Percentiles rank a stretch among this genome's conserved stretches.
Conservation (phyloP, 2,329 filamentous ascomycete genomes). For the Colletotrichum limetticola region DNA sequence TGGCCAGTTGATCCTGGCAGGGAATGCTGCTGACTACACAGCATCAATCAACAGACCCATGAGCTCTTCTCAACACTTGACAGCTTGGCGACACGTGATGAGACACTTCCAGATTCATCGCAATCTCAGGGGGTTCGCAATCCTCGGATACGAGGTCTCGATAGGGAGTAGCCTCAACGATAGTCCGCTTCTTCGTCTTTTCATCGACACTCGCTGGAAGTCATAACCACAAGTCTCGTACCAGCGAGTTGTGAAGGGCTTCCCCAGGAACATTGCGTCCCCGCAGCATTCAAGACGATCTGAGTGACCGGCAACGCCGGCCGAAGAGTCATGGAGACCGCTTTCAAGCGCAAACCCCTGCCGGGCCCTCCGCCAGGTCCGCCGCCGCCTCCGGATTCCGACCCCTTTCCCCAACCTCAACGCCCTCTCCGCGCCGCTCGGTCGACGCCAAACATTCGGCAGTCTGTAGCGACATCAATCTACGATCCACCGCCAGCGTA, state of each 20-base stretch:
- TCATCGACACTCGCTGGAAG: not conserved
- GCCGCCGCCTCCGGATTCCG: constrained; percentile 31
- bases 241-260: not conserved
- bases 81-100: constrained; percentile 35
- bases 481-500: constrained; percentile 23
- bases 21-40: constrained; percentile 20
- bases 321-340: constrained; percentile 21
- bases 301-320: not conserved
- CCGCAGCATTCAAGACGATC: not conserved
- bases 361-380: constrained; percentile 26
- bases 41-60: constrained; percentile 5
- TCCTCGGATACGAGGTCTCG: constrained; percentile 11
- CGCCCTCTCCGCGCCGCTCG: constrained; percentile 20
- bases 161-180: not conserved
- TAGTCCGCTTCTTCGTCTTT: not conserved
- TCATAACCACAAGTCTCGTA: not conserved
- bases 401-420: constrained; percentile 26
- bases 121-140: not conserved
- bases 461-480: constrained; percentile 1
- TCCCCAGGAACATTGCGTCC: not conserved
- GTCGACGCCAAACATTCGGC: constrained; percentile 31
- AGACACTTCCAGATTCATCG: constrained; percentile 34
- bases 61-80: constrained; percentile 1
- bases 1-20: not conserved
- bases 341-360: constrained; percentile 31